A percentile compares a stretch with the other conserved stretches of the same genome.
phyloP scores from a whole-genome alignment of 768 basidiomycete genomes.

The Xerocomus brunneocitrinus region DNA sequence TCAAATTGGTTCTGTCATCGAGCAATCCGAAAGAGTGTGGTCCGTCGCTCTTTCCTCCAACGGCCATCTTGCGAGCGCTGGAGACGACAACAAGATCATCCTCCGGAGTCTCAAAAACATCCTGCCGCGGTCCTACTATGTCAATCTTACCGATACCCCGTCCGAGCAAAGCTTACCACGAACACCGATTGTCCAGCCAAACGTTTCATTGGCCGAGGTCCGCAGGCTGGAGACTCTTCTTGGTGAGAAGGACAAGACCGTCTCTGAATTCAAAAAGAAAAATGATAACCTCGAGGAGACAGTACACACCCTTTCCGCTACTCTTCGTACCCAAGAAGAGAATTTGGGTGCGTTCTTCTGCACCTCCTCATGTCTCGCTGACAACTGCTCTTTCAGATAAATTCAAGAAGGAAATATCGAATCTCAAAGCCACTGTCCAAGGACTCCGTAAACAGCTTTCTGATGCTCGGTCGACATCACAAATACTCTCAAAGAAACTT shows the following conservation, averaged over 20 bases:
- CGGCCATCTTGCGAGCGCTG: slow-evolving; percentile 1
- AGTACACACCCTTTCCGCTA: neutral
- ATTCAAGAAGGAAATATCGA: neutral
- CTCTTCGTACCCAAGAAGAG: neutral
- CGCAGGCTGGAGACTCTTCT: slow-evolving; percentile 1
- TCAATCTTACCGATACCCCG: neutral
- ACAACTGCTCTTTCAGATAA: neutral
- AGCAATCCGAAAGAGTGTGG: neutral
- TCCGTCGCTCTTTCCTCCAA: slow-evolving; percentile 2
- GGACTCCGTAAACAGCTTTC: slow-evolving; percentile 1
- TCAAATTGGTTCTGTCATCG: neutral
- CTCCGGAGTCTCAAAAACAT: slow-evolving; percentile 1
- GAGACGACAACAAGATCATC: slow-evolving; percentile 3
- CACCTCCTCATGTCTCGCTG: neutral
- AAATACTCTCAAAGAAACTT: neutral
- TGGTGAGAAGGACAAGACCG: neutral
- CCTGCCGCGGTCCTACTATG: neutral
- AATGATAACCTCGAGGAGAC: slow-evolving; percentile 1
- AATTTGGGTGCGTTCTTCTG: neutral
- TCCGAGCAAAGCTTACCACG: neutral
- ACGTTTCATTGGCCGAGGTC: neutral
- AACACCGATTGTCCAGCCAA: neutral
- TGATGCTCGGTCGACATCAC: neutral
- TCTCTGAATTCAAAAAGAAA: neutral
- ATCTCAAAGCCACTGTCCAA: neutral